Base-by-base conservation (phyloP, 176 grass and related monocot species). In the Aegilops bicornis region DNA sequence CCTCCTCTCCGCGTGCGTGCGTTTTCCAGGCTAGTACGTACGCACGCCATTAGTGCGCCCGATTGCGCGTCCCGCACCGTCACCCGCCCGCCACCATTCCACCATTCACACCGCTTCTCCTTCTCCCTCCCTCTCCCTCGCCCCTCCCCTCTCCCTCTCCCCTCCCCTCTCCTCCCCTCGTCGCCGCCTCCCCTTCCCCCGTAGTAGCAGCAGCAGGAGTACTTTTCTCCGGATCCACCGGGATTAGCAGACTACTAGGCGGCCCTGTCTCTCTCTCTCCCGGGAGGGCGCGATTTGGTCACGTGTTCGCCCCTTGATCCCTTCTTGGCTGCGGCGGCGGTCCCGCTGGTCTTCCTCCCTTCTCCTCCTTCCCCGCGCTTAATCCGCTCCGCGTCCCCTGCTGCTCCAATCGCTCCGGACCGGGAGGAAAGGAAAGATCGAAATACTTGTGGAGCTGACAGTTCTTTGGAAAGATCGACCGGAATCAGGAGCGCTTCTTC, bases 291-390 rank as follows among this genome's bases (percentile, higher is more conserved):
- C n/a, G 67, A 82, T 52, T 82, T 16, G 31, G 56, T 76, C 63
- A 15, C 31, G 12, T 58, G 23, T 70, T 30, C 33, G 35, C 23
- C 45, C 66, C 30, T 87, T 91, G 81, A 39, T 87, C 69, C 36
- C 50, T 88, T 85, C 77, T 66, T 81, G 85, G 81, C 81, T 76
- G 77, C 43, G 43, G 77, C 43, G 43, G 43, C 42, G 42, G 42
- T 20, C 75, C 12, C 24, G 73, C 42, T 23, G 58, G 30, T 33
- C 29, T 37, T n/a, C 40, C 19, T 39, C 42, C 67, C 8, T n/a
- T n/a, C n/a, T 50, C 48, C 27, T 64, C 61, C 63, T 31, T 29
- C 13, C 23, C 71, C 72, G 58, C 79, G 80, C 75, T 81, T 81
- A 75, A 52, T 70, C 89, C 48, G 36, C 37, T 39, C 27, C 32